Evolutionary conservation across 371 early-diverging fungal species (phyloP).

Genomic region (Syncephalis plumigaleata): DNA sequence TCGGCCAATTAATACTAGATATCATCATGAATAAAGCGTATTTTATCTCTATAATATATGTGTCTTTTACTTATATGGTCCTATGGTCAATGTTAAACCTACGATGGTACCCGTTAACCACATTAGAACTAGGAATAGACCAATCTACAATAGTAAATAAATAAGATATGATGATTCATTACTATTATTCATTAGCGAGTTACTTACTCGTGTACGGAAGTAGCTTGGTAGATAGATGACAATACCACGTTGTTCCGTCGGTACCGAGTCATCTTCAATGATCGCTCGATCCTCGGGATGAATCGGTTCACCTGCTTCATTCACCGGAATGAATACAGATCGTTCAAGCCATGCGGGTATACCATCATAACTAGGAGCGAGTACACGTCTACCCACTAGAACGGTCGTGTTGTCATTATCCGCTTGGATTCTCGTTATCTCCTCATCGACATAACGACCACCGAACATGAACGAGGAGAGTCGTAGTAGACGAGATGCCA

Average conservation of each 20-base stretch:
- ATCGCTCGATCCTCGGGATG: conserved; percentile 33
- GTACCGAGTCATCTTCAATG: conserved; percentile 26
- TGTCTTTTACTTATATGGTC: conserved; percentile 19
- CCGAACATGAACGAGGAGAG: conserved; percentile 74
- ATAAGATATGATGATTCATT: background rate
- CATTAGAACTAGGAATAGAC: conserved; percentile 25
- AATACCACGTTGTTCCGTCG: conserved; percentile 19
- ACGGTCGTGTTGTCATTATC: conserved; percentile 29
- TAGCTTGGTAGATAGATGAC: conserved; percentile 49
- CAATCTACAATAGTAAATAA: conserved; percentile 3
- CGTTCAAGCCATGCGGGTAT: conserved; percentile 42
- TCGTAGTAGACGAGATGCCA: conserved; percentile 34
- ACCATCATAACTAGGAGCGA: conserved; percentile 34
- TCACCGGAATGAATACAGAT: conserved; percentile 53
- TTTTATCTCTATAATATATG: background rate
- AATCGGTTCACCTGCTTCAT: conserved; percentile 33
- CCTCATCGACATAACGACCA: conserved; percentile 40
- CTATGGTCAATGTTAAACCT: conserved; percentile 14
- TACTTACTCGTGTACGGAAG: conserved; percentile 25
- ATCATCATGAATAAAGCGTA: background rate
- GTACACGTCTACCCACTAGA: conserved; percentile 35
- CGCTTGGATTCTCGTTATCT: conserved; percentile 24
- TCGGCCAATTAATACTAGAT: conserved; percentile 24
- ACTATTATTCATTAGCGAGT: background rate
- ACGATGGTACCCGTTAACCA: conserved; percentile 25